Percentiles rank a stretch among this genome's conserved stretches.
These are phyloP conservation scores for Penicillium sp. DNA, from an alignment of 2,329 filamentous ascomycete genomes.

Conservation along the genomic window DNA sequence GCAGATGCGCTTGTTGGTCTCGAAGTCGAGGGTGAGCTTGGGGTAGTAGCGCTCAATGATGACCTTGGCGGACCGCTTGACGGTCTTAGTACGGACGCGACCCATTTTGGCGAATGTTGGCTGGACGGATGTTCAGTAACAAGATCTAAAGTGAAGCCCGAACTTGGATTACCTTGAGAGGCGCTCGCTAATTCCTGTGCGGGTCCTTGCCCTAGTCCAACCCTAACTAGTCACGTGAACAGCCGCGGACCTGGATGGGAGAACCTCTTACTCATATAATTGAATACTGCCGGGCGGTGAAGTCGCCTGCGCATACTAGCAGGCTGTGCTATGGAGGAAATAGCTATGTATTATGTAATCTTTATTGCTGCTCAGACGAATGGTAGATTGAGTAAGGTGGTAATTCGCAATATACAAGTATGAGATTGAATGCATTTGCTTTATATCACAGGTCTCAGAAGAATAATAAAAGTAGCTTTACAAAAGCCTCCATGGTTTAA, in stretches of 20 bases:
- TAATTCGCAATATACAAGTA: not conserved
- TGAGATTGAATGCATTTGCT: constrained; percentile 23
- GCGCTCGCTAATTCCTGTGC: constrained; percentile 33
- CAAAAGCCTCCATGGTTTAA: constrained; percentile 36
- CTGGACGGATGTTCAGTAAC: constrained; percentile 38
- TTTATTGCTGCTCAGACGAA: not conserved
- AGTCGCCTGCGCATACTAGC: too few relatives aligned
- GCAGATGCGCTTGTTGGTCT: constrained; percentile 99
- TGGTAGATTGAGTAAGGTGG: not conserved
- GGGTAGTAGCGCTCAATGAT: constrained; percentile 99
- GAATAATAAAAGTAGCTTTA: constrained; percentile 34
- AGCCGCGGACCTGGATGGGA: too few relatives aligned
- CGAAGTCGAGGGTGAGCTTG: constrained; percentile 98
- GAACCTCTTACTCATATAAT: not conserved
- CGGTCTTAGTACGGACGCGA: constrained; percentile 61
- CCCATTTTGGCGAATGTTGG: constrained; percentile 51
- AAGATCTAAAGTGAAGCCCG: constrained; percentile 12
- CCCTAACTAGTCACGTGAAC: constrained; percentile 28
- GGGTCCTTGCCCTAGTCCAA: constrained; percentile 27
- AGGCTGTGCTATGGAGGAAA: too few relatives aligned
- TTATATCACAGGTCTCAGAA: constrained; percentile 35
- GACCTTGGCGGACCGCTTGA: constrained; percentile 94
- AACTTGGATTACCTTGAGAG: constrained; percentile 24
- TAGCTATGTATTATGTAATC: too few relatives aligned
- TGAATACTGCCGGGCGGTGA: not conserved